phyloP scores from a whole-genome alignment of 2,329 filamentous ascomycete genomes.

The Xylariaceae sp. region DNA sequence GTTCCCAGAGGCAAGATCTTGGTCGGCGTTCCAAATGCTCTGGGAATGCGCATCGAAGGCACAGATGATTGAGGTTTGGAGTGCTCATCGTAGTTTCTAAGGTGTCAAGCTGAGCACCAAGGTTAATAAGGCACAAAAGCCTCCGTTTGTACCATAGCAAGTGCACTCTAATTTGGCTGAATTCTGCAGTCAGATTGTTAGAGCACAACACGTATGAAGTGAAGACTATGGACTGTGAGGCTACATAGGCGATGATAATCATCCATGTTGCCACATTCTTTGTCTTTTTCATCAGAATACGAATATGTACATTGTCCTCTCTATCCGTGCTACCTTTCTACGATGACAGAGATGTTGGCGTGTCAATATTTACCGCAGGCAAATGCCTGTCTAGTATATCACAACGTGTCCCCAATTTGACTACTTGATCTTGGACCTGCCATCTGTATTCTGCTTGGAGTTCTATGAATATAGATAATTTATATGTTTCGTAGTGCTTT shows the following conservation, averaged over 20 bases:
- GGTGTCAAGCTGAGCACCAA: not conserved
- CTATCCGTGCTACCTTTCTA: not conserved
- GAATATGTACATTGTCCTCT: not conserved
- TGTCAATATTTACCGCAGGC: too few species aligned
- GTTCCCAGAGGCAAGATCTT: slow-evolving; percentile 47
- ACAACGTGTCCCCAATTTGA: too few species aligned
- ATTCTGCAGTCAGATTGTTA: not conserved
- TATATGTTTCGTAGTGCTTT: too few species aligned
- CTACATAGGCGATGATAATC: not conserved
- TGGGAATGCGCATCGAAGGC: slow-evolving; percentile 47
- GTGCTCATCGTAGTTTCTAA: not conserved
- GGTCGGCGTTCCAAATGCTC: slow-evolving; percentile 46
- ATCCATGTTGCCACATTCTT: not conserved
- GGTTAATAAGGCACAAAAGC: not conserved
- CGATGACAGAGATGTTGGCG: not conserved
- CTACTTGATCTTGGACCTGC: too few species aligned
- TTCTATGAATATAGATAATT: too few species aligned
- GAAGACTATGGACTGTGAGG: not conserved
- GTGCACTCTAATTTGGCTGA: not conserved
- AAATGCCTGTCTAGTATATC: too few species aligned
- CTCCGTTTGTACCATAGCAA: not conserved
- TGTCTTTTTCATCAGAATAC: not conserved
- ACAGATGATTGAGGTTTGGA: slow-evolving; percentile 28
- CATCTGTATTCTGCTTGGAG: too few species aligned
- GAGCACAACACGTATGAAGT: not conserved